Percentiles rank a stretch among this genome's conserved stretches.
phyloP scores from a whole-genome alignment of 2,329 filamentous ascomycete genomes.

The Neophaeococcomyces aloes region DNA sequence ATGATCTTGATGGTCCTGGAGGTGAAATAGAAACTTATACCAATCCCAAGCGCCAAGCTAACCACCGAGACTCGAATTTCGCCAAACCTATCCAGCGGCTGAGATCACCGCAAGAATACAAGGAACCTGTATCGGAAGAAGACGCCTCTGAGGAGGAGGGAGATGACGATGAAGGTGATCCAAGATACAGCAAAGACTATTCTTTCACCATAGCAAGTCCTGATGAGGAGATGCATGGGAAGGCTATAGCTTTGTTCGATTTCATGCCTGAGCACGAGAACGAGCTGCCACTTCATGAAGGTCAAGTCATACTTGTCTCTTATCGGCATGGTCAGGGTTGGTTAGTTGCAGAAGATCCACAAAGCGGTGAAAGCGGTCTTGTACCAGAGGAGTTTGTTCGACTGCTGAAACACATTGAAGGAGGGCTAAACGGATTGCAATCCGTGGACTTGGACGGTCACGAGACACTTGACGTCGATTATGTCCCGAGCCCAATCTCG shows the following conservation, averaged over 20 bases:
- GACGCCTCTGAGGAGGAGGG: constrained; percentile 49
- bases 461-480: constrained; percentile 39
- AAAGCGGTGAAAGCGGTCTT: constrained; percentile 83
- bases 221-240: constrained; percentile 96
- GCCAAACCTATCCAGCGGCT: constrained; percentile 33
- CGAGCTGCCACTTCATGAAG: constrained; percentile 81
- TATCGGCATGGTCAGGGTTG: constrained; percentile 95
- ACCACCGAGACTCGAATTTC: constrained; percentile 46
- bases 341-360: constrained; percentile 92
- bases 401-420: constrained; percentile 83
- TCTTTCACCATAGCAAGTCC: constrained; percentile 91
- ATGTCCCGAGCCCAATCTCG: constrained; percentile 48
- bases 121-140: constrained; percentile 29
- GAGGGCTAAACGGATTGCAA: constrained; percentile 65
- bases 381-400: constrained; percentile 96
- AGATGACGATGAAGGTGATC: constrained; percentile 55
- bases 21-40: constrained; percentile 73
- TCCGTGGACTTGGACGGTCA: constrained; percentile 40
- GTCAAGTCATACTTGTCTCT: constrained; percentile 91
- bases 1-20: constrained; percentile 61
- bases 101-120: constrained; percentile 13
- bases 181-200: constrained; percentile 80
- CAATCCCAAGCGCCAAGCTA: constrained; percentile 49
- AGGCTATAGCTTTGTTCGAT: constrained; percentile 88
- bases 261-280: constrained; percentile 95